Evolutionary conservation across 176 grass and related monocot species (phyloP).

Genomic region (Ensete ventricosum): DNA sequence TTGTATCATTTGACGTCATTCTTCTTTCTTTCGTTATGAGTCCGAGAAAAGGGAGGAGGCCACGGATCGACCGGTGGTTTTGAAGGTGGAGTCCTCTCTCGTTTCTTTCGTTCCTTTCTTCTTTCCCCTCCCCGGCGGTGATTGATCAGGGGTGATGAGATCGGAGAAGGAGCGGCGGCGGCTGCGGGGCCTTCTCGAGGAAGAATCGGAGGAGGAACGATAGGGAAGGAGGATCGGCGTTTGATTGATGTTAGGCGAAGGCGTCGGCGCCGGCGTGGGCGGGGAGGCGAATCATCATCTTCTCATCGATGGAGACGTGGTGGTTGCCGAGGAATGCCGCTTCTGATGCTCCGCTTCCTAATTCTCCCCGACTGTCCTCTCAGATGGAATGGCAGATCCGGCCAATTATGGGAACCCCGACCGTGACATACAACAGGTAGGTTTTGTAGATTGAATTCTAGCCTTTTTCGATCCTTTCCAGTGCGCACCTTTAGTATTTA

Average conservation of each 20-base stretch:
- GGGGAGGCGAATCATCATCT: conserved; percentile 7
- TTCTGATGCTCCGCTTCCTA: conserved; percentile 25
- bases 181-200: background rate
- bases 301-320: conserved; percentile 32
- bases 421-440: conserved; percentile 33
- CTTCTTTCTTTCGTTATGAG: no score
- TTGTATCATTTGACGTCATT: no score
- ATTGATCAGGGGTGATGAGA: no score
- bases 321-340: background rate
- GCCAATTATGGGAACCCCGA: conserved; percentile 34
- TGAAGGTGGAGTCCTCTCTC: no score
- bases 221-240: background rate
- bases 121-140: no score
- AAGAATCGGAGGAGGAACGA: background rate
- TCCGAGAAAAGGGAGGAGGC: no score
- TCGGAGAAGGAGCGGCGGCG: no score
- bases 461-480: background rate
- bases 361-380: conserved; percentile 17
- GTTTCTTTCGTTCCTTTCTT: no score
- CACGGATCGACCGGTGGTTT: no score
- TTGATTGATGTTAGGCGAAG: conserved; percentile 35
- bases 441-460: background rate
- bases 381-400: conserved; percentile 56
- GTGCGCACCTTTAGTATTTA: background rate
- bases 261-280: background rate